Base-by-base conservation (phyloP, 1,139 yeast genomes). In the Arxiozyma bovina region DNA sequence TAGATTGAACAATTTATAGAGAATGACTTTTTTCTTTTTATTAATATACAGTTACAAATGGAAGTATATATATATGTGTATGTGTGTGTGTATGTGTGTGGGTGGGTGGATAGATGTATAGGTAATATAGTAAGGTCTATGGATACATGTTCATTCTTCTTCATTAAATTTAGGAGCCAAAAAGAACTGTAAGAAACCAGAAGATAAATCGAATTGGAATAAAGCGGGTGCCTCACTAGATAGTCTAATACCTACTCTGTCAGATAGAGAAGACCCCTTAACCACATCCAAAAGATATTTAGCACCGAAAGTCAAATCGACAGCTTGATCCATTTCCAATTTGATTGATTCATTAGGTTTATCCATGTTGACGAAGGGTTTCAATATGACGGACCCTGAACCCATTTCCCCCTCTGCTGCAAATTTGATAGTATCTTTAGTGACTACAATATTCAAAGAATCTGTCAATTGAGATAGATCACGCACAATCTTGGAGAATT, bases 81-180 rank as follows among this genome's bases (percentile, higher is more conserved):
- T 45, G 25, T 34, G 42, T 21, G 8, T 42, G 18, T 21, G 43
- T 48, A 25, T 44, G 23, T 34, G 21, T 38, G 40, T n/a, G n/a
- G n/a, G n/a, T n/a, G n/a, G n/a, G n/a, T n/a, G n/a, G n/a, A n/a
- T n/a, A n/a, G n/a, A n/a, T n/a, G n/a, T n/a, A n/a, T n/a, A n/a
- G n/a, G n/a, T n/a, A n/a, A n/a, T n/a, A n/a, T n/a, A n/a, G n/a
- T n/a, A n/a, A n/a, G n/a, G n/a, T n/a, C n/a, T n/a, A n/a, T n/a
- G n/a, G n/a, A n/a, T 46, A 47, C 21, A 18, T 42, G 52, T 44
- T 63, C 76, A 82, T 61, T 87, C 94, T 58, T 88, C 96, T 63
- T 88, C 96, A 62, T 87, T 96, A 70, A 90, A 89, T 79, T 93
- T 93, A 57, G 99, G 99, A 64, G 99, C 99, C 73, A 93, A 80